Conservation (phyloP, 306 rosid species). For the Chamaecrista fasciculata region DNA sequence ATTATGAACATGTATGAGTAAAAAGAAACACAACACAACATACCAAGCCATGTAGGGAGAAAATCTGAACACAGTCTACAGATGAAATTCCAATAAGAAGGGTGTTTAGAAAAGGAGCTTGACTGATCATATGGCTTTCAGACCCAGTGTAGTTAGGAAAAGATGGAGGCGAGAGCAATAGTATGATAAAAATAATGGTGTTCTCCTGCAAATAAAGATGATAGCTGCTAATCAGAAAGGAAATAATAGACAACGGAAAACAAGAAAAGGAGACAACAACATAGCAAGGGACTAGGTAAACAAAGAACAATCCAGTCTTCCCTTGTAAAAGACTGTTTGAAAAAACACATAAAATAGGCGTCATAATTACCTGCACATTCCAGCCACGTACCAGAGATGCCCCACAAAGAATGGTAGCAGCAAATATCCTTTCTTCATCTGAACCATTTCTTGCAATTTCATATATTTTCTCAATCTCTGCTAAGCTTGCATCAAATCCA, state of each 20-base stretch:
- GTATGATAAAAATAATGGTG: conserved; percentile 52
- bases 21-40: conserved; percentile 29
- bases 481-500: conserved; percentile 95
- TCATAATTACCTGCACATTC: conserved; percentile 80
- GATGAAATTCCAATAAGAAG: conserved; percentile 80
- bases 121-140: conserved; percentile 74
- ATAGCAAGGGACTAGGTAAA: conserved; percentile 18
- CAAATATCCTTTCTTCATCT: conserved; percentile 82
- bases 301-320: background rate
- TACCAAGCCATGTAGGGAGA: conserved; percentile 96
- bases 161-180: conserved; percentile 61
- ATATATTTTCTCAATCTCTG: conserved; percentile 83
- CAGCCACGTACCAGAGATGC: conserved; percentile 89
- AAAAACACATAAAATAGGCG: background rate
- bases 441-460: conserved; percentile 85
- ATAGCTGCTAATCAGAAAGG: conserved; percentile 25
- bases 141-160: conserved; percentile 57
- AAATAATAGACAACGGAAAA: conserved; percentile 16
- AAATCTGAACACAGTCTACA: conserved; percentile 70
- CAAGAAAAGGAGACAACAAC: conserved; percentile 22
- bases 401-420: conserved; percentile 87
- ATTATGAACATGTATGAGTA: background rate
- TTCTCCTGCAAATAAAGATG: conserved; percentile 68
- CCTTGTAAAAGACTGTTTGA: background rate
- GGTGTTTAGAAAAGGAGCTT: conserved; percentile 69